phyloP scores from a whole-genome alignment of 176 grass and related monocot species.

The Coix lacrymajobi region DNA sequence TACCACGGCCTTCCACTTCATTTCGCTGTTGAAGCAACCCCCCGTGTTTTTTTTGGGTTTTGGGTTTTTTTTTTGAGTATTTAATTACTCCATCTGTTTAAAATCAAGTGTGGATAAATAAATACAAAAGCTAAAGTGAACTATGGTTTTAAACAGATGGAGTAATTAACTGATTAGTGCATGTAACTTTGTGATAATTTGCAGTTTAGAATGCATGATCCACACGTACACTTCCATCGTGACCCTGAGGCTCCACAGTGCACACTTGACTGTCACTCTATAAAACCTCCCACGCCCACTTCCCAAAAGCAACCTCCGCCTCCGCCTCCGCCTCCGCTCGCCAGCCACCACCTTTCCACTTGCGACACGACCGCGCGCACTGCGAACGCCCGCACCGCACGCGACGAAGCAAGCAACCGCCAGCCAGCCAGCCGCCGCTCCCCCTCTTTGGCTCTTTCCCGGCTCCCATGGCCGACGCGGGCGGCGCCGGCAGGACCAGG shows the following conservation, averaged over 20 bases:
- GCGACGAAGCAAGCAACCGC: neutral
- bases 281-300: conserved; percentile 35
- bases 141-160: too few species aligned
- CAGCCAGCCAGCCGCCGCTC: too few species aligned
- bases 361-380: conserved; percentile 10
- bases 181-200: too few species aligned
- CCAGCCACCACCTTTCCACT: conserved; percentile 12
- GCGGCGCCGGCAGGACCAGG: neutral
- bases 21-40: too few species aligned
- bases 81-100: too few species aligned
- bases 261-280: neutral
- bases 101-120: too few species aligned
- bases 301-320: conserved; percentile 13
- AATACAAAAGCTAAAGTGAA: too few species aligned
- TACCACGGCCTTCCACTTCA: too few species aligned
- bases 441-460: neutral
- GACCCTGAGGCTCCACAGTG: neutral
- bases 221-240: neutral
- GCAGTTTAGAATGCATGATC: too few species aligned
- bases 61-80: too few species aligned
- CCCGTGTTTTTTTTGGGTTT: too few species aligned
- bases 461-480: conserved; percentile 7
- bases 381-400: neutral
- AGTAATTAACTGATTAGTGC: too few species aligned
- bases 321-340: neutral